These are phyloP conservation scores for Sugiyamaella japonica DNA, from an alignment of 1,139 yeast genomes.

Conservation along the genomic window DNA sequence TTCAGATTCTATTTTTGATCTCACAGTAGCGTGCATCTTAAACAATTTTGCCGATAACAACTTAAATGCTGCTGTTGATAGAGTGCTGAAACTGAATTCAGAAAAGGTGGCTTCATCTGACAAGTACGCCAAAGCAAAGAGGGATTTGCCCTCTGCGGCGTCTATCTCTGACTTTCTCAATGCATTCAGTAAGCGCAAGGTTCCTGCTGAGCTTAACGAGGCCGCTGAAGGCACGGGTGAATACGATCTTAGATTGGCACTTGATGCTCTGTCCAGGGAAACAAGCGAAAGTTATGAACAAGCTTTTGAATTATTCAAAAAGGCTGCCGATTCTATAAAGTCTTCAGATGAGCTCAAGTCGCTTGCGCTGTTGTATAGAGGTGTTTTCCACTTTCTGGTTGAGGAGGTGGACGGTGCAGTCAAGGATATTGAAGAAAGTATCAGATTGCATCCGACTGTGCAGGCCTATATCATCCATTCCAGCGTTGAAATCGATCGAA, in stretches of 20 bases:
- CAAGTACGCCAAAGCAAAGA: constrained; percentile 45
- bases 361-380: constrained; percentile 79
- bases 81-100: constrained; percentile 65
- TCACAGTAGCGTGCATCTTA: constrained; percentile 62
- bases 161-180: constrained; percentile 85
- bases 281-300: constrained; percentile 70
- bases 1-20: constrained; percentile 87
- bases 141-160: constrained; percentile 76
- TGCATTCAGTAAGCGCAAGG: constrained; percentile 52
- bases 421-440: constrained; percentile 60
- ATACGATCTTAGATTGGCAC: constrained; percentile 65
- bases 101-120: constrained; percentile 58
- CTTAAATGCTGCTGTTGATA: constrained; percentile 79
- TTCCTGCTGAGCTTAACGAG: constrained; percentile 43
- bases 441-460: constrained; percentile 70
- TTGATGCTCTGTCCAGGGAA: constrained; percentile 61
- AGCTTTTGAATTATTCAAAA: constrained; percentile 67
- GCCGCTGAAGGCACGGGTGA: constrained; percentile 61
- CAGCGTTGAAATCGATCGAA: constrained; percentile 75
- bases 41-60: constrained; percentile 65
- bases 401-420: constrained; percentile 66
- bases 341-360: constrained; percentile 34
- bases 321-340: constrained; percentile 54
- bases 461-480: constrained; percentile 85
- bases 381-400: constrained; percentile 81